A percentile compares a stretch with the other conserved stretches of the same genome.
These are phyloP conservation scores for Eimeria praecox DNA, from an alignment of 169 alveolate genomes.

Conservation along the genomic window DNA sequence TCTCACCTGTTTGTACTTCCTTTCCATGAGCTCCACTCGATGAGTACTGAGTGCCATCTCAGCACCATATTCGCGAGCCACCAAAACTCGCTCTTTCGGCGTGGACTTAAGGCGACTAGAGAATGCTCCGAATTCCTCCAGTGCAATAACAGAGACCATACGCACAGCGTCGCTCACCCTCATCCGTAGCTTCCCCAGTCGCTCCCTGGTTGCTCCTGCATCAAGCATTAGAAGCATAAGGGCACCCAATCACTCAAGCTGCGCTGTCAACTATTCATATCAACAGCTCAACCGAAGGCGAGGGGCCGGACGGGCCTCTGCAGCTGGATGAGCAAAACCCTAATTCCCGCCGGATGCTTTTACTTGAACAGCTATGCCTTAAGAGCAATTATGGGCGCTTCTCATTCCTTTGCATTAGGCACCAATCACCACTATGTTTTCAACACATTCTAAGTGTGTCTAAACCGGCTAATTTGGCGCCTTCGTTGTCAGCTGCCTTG, in stretches of 20 bases:
- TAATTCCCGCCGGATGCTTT: background rate
- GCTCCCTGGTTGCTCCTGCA: slow-evolving; percentile 72
- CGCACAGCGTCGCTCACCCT: slow-evolving; percentile 71
- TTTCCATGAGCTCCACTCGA: slow-evolving; percentile 62
- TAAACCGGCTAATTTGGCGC: background rate
- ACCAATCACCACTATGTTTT: background rate
- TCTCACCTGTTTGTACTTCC: slow-evolving; percentile 70
- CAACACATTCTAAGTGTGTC: background rate
- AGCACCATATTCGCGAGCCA: slow-evolving; percentile 72
- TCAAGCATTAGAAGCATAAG: background rate
- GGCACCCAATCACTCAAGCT: background rate
- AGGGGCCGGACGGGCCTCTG: background rate
- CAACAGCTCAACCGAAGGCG: background rate
- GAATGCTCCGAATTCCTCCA: slow-evolving; percentile 63
- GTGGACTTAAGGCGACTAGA: slow-evolving; percentile 71
- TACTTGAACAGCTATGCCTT: background rate
- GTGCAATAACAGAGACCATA: slow-evolving; percentile 64
- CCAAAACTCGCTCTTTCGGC: slow-evolving; percentile 66
- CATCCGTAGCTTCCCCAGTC: slow-evolving; percentile 71
- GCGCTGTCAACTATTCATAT: background rate
- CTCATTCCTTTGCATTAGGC: background rate
- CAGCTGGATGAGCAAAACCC: background rate
- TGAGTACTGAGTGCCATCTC: slow-evolving; percentile 73
- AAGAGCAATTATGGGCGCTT: background rate
- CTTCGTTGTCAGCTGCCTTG: background rate